Evolutionary conservation across 495 filamentous ascomycete genomes (phyloP), one percentile per base, ranked within the genome.

Genomic region (Trichoderma virens): DNA sequence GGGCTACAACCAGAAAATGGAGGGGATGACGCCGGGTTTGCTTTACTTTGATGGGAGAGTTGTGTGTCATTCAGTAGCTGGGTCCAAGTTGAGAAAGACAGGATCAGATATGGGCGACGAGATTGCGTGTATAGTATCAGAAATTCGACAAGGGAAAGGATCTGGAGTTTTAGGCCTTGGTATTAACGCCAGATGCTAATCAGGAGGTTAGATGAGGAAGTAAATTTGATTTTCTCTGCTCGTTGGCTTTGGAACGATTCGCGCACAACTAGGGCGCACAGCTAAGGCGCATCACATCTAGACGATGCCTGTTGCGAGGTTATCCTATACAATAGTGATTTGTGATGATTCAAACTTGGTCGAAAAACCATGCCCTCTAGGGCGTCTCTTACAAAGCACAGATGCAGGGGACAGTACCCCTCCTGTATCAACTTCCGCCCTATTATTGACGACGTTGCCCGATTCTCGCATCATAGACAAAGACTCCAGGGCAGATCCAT

Each of bases 121-220:
- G 25, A 27, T 56, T 56, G 51, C 25, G 27, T 56, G 51, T 56
- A 56, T 56, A 56, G 25, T 27, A 56, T 27, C 51, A 27, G 45
- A 56, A 30, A 0, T 30, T 56, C 8, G 8, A 56, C 8, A 56
- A 27, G 51, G 51, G 51, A 56, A 25, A 56, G 51, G 51, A 56
- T 30, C 51, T 56, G 51, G 51, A 56, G 51, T 56, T 56, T 56
- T 56, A 27, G 51, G 51, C 51, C 51, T 56, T 56, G 51, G 11
- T 56, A 56, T 56, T 30, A 7, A 56, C 27, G 51, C 51, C 51
- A 56, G 51, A 56, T 28, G 51, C 23, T 3, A 56, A 56, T 28
- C 11, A 27, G 25, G 23, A 8, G 23, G 51, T 30, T 56, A 56
- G 51, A 56, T 56, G 51, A 56, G 51, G 25, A 30, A 56, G 51